phyloP scores from a whole-genome alignment of 1,139 yeast species.

The Scheffersomyces quercinus region DNA sequence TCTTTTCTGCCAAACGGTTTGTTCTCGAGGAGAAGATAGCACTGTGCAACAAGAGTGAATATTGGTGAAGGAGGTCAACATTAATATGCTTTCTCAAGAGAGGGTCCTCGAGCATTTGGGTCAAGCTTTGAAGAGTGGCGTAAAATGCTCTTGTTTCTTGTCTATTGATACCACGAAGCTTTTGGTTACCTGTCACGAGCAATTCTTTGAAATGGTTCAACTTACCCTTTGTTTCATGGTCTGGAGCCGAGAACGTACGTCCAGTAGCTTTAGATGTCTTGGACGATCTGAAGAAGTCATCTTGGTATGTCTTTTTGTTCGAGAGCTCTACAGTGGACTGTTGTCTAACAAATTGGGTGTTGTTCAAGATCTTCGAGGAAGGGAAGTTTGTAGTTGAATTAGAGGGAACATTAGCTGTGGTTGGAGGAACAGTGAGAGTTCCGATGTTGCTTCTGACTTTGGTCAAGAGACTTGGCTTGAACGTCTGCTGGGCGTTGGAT shows the following conservation, averaged over 20 bases:
- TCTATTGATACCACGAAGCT: slow-evolving; percentile 13
- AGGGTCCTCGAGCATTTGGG: slow-evolving; percentile 29
- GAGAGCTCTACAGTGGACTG: slow-evolving; percentile 1
- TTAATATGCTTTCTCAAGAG: slow-evolving; percentile 24
- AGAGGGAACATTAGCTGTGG: slow-evolving; percentile 5
- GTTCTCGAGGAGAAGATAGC: slow-evolving; percentile 17
- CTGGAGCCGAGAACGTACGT: slow-evolving; percentile 9
- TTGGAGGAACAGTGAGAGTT: slow-evolving; percentile 12
- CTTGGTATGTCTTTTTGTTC: background rate
- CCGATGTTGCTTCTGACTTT: slow-evolving; percentile 34
- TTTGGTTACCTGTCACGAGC: slow-evolving; percentile 21
- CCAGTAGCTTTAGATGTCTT: slow-evolving; percentile 7
- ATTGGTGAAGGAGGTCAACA: background rate
- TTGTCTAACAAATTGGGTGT: background rate
- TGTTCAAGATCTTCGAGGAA: slow-evolving; percentile 4
- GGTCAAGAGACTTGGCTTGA: slow-evolving; percentile 42
- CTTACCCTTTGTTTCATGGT: slow-evolving; percentile 22
- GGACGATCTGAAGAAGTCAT: background rate
- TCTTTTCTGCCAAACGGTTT: slow-evolving; percentile 29
- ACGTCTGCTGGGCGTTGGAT: slow-evolving; percentile 35
- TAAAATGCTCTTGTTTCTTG: slow-evolving; percentile 22
- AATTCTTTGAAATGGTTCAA: slow-evolving; percentile 31
- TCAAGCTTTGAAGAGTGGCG: slow-evolving; percentile 20
- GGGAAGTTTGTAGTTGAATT: slow-evolving; percentile 4
- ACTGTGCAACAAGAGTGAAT: background rate